Evolutionary conservation across 192 early-diverging fungal genomes (phyloP), one percentile per base, ranked within the genome.

Genomic region (Kickxella alabastrina): DNA sequence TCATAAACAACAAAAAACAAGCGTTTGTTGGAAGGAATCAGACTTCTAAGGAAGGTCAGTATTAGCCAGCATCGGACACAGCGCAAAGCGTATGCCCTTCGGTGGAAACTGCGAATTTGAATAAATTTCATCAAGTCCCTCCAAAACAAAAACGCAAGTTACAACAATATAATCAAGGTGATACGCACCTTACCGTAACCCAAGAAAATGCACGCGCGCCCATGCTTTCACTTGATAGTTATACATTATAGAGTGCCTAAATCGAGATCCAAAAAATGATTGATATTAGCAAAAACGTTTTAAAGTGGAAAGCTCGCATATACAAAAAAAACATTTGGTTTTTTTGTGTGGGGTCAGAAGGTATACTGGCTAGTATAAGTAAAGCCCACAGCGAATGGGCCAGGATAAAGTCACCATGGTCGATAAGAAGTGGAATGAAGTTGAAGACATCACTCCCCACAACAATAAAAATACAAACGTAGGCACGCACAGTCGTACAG

Each of bases 301-400:
- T n/a, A n/a, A n/a, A n/a, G n/a, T n/a, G n/a, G n/a, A n/a, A n/a
- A n/a, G n/a, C n/a, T n/a, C n/a, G n/a, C n/a, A n/a, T n/a, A n/a
- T n/a, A n/a, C n/a, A n/a, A n/a, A n/a, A n/a, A n/a, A n/a, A n/a
- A n/a, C n/a, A n/a, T n/a, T n/a, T n/a, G n/a, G n/a, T n/a, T n/a
- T n/a, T n/a, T n/a, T n/a, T 15, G 52, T 54, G 54, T 38, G 57
- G 24, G 48, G 57, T 59, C 57, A 59, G 57, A 36, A 27, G 45
- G 50, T 52, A 74, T 74, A 74, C 70, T 74, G 70, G 70, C 70
- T 62, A 74, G 70, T 74, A 74, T 74, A 26, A 73, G 29, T n/a
- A n/a, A n/a, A 40, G 55, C 63, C 70, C 70, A 66, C 52, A 66
- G 70, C 70, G 70, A 58, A 57, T 62, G 62, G 63, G 63, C 63